Conservation (phyloP, 176 grass and related monocot genomes). For the Lolium rigidum region DNA sequence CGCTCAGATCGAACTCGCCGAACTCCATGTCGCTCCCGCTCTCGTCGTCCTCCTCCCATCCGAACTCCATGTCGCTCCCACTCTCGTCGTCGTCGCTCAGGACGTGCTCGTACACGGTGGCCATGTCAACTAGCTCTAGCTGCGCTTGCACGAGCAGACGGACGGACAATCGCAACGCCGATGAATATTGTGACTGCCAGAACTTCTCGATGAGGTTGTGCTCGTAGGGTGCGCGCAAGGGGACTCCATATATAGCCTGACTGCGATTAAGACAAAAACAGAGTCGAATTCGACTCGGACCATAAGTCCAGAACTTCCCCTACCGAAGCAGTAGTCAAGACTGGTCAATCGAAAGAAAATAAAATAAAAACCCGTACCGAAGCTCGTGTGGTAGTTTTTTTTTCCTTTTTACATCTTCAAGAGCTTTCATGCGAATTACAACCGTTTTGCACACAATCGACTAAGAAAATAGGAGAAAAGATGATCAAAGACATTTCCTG, state of each 20-base stretch:
- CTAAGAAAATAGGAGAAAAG: too few species aligned
- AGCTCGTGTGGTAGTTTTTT: too few species aligned
- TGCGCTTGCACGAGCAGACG: neutral
- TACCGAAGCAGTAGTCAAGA: too few species aligned
- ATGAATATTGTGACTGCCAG: too few species aligned
- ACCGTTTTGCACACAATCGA: too few species aligned
- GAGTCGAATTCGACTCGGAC: neutral
- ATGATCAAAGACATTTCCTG: too few species aligned
- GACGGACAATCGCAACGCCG: neutral
- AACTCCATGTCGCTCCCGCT: conserved; percentile 35
- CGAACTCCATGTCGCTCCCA: neutral
- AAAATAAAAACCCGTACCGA: too few species aligned
- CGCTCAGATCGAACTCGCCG: neutral
- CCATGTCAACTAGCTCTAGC: neutral
- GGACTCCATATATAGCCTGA: neutral
- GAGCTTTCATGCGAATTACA: too few species aligned
- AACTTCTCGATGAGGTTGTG: neutral
- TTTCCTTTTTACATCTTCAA: too few species aligned
- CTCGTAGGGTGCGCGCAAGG: neutral
- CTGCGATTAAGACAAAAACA: neutral
- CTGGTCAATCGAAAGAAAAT: too few species aligned
- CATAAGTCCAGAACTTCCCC: too few species aligned
- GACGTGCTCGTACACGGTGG: neutral
- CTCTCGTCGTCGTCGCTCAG: neutral
- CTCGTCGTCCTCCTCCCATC: neutral